Evolutionary conservation across 768 basidiomycete genomes (phyloP).

Genomic region (Mycena amicta): DNA sequence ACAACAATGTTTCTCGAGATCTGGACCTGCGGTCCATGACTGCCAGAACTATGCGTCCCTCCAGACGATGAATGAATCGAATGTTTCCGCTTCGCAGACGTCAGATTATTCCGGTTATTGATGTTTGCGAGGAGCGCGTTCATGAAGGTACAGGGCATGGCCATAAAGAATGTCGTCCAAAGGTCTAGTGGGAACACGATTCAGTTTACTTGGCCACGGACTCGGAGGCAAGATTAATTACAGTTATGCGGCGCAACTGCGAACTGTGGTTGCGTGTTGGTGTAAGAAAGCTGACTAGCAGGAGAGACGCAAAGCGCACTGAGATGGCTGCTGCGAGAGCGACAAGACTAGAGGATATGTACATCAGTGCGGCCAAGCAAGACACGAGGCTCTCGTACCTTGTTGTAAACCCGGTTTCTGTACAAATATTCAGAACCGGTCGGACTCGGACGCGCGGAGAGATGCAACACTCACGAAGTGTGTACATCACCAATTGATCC

Average conservation of each 20-base stretch:
- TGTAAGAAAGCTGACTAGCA: neutral
- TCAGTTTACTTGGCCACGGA: neutral
- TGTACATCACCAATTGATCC: conserved; percentile 14
- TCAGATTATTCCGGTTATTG: neutral
- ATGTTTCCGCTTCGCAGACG: neutral
- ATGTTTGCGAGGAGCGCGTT: neutral
- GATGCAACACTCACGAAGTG: conserved; percentile 13
- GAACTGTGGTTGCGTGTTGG: conserved; percentile 4
- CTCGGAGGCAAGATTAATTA: neutral
- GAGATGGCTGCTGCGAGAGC: conserved; percentile 17
- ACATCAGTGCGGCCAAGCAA: neutral
- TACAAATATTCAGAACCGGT: neutral
- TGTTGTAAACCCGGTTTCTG: conserved; percentile 18
- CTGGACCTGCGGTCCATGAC: neutral
- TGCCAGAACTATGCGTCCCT: neutral
- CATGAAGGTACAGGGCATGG: neutral
- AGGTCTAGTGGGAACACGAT: conserved; percentile 7
- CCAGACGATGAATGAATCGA: neutral
- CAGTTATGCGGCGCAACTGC: conserved; percentile 13
- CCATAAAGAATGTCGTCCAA: conserved; percentile 12
- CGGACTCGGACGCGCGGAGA: neutral
- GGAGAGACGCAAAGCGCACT: neutral
- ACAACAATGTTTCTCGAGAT: neutral
- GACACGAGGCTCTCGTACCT: conserved; percentile 2
- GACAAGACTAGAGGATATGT: conserved; percentile 6